Evolutionary conservation across 768 basidiomycete species (phyloP), one percentile per base, ranked within the genome.

Genomic region (Galerina sulciceps): DNA sequence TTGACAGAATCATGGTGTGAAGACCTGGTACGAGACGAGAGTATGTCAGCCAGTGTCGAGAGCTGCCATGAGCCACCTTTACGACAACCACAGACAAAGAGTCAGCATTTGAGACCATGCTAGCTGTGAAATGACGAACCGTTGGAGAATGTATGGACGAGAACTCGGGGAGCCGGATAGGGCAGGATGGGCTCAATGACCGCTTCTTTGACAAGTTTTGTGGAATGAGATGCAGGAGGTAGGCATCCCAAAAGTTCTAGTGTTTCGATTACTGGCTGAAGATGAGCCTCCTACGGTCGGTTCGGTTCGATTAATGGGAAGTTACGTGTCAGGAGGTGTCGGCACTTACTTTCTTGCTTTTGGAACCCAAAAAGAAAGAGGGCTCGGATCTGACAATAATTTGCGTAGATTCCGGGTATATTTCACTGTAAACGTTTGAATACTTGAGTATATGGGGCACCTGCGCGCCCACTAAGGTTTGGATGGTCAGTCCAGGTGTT

Each of bases 61-160:
- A 81, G 67, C 53, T 78, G 75, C 56, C 67, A 66, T 18, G 70
- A 71, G 11, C 81, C 82, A 40, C 82, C 81, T 83, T 50, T 31
- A 31, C 4, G 26, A 31, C n/a, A 22, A 26, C 26, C 18, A 15
- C 6, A 49, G 31, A 47, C 20, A 20, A 43, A 20, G 49, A 22
- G 51, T 8, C 26, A 31, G 6, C 46, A 10, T n/a, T 45, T 37
- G 9, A 45, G 22, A 11, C 18, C n/a, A 20, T 14, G 41, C 50
- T 34, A 50, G 43, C 13, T 10, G 26, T 4, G 10, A 38, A 2
- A 31, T 15, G 23, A 61, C 65, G 42, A 55, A 79, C 81, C 82
- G 40, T 83, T 82, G 0, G 81, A 83, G 58, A 84, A 84, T 10
- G 71, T 64, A 46, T 84, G 82, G 0, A 79, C 69, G 13, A 84